Conservation (phyloP, 2,329 filamentous ascomycete species). For the Apiospora pterosperma region DNA sequence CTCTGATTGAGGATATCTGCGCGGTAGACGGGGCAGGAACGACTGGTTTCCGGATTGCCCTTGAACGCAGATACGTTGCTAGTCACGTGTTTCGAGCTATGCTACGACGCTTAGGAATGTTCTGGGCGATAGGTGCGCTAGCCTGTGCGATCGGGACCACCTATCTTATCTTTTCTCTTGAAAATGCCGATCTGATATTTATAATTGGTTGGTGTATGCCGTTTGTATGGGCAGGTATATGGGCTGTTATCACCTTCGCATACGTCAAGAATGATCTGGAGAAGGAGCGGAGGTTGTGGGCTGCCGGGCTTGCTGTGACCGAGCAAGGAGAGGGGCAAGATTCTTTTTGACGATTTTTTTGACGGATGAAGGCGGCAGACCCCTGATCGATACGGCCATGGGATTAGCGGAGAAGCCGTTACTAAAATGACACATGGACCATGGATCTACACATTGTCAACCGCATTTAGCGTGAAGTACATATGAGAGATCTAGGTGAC, state of each 20-base stretch:
- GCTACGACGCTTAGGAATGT: conserved; percentile 47
- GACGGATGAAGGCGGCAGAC: no score
- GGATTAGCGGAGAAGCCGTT: no score
- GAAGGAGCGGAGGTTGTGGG: conserved; percentile 22
- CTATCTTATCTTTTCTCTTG: conserved; percentile 9
- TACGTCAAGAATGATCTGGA: conserved; percentile 22
- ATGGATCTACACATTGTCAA: no score
- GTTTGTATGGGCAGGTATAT: conserved; percentile 14
- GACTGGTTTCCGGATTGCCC: conserved; percentile 46
- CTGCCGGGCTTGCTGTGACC: no score
- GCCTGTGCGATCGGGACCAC: conserved; percentile 14
- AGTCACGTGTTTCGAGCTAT: conserved; percentile 50
- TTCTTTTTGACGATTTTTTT: no score
- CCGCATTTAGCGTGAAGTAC: no score
- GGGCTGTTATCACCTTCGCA: conserved; percentile 18
- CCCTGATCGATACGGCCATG: no score
- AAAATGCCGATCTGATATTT: neutral
- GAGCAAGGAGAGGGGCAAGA: no score
- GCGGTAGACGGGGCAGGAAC: conserved; percentile 51
- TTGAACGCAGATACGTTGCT: conserved; percentile 49
- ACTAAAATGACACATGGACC: no score
- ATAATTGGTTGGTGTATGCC: conserved; percentile 13
- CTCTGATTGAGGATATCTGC: conserved; percentile 50
- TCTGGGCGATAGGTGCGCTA: conserved; percentile 40
- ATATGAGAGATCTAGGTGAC: no score